Evolutionary conservation across 306 rosid species (phyloP).

Genomic region (Pyrus communis): DNA sequence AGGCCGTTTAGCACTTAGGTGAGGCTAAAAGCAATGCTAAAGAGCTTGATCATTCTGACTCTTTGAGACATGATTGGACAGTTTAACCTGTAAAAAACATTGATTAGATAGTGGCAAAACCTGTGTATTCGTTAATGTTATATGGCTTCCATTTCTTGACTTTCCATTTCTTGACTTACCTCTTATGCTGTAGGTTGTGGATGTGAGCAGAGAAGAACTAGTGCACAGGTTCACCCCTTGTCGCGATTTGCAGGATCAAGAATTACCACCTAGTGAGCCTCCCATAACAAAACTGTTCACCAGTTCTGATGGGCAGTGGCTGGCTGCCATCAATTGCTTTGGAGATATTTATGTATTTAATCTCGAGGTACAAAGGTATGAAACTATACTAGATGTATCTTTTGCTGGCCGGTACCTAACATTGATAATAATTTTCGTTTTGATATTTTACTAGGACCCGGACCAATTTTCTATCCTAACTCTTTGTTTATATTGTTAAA

Average conservation of each 20-base stretch:
- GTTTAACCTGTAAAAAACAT: not conserved
- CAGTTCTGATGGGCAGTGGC: conserved; percentile 94
- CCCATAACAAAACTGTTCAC: conserved; percentile 88
- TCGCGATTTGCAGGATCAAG: conserved; percentile 44
- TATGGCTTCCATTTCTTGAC: conserved; percentile 7
- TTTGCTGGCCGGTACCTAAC: not conserved
- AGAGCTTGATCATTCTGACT: not conserved
- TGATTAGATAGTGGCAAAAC: not conserved
- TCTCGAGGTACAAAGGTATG: conserved; percentile 70
- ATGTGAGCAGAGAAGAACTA: conserved; percentile 38
- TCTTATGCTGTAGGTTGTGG: conserved; percentile 56
- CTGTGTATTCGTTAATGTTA: not conserved
- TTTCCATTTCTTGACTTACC: conserved; percentile 10
- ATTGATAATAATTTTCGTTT: not conserved
- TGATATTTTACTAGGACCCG: not conserved
- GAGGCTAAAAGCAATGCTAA: not conserved
- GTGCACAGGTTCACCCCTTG: conserved; percentile 71
- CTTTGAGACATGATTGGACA: not conserved
- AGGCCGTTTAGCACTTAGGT: too few relatives aligned
- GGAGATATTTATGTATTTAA: conserved; percentile 89
- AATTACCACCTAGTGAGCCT: conserved; percentile 64
- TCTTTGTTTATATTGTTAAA: conserved; percentile 2
- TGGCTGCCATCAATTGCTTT: conserved; percentile 95
- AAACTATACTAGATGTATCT: not conserved
- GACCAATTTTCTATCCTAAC: not conserved